phyloP scores from a whole-genome alignment of 352 stramenopile species.

The Pythium dissotocum region DNA sequence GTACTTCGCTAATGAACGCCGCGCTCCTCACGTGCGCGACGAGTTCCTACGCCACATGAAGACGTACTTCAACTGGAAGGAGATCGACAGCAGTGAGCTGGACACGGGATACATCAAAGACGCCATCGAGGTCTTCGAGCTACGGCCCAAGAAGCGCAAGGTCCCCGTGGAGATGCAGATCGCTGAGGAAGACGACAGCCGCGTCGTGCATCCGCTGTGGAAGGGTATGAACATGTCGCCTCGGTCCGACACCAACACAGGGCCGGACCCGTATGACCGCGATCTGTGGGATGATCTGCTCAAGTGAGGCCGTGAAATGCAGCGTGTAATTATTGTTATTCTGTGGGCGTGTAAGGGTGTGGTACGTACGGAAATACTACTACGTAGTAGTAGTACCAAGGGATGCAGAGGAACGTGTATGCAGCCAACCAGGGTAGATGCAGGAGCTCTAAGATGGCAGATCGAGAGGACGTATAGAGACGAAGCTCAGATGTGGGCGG shows the following conservation, averaged over 20 bases:
- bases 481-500: not conserved
- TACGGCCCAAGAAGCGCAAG: constrained; percentile 76
- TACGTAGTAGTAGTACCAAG: not conserved
- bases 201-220: constrained; percentile 43
- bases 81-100: constrained; percentile 56
- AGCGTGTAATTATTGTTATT: not conserved
- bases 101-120: constrained; percentile 73
- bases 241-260: not conserved
- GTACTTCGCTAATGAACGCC: constrained; percentile 75
- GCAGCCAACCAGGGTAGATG: not conserved
- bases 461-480: not conserved
- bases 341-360: not conserved
- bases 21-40: constrained; percentile 52
- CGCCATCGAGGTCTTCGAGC: constrained; percentile 78
- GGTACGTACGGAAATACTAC: not conserved
- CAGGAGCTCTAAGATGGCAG: not conserved
- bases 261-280: constrained; percentile 53
- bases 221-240: constrained; percentile 25
- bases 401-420: not conserved
- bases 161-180: constrained; percentile 75
- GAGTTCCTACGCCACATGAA: constrained; percentile 72
- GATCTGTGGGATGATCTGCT: constrained; percentile 74
- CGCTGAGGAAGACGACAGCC: constrained; percentile 32
- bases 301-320: constrained; percentile 21
- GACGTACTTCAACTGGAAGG: constrained; percentile 76